These are phyloP conservation scores for Ganoderma resinaceum DNA, from an alignment of 1,284 basidiomycete genomes.

Conservation along the genomic window DNA sequence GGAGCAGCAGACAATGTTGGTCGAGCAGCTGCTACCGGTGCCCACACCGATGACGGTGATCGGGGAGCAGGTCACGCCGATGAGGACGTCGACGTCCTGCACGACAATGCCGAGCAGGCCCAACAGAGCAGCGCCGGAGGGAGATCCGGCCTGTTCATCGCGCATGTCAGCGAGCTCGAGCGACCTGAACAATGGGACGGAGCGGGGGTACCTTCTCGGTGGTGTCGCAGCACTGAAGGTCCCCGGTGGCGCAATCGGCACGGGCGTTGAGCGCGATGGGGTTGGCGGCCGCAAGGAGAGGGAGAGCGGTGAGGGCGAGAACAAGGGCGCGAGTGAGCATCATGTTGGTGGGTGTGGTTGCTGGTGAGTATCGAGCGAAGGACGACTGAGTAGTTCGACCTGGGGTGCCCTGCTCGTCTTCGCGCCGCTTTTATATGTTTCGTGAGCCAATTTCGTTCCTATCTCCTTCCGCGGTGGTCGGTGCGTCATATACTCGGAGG, in stretches of 20 bases:
- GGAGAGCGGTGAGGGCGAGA: slow-evolving; percentile 20
- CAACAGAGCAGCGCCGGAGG: slow-evolving; percentile 23
- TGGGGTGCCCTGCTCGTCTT: slow-evolving; percentile 1
- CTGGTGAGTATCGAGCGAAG: slow-evolving; percentile 3
- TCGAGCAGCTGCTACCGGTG: slow-evolving; percentile 27
- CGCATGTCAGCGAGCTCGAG: not conserved
- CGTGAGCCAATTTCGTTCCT: not conserved
- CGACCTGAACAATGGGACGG: not conserved
- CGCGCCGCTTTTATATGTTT: slow-evolving; percentile 1
- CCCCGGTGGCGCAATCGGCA: slow-evolving; percentile 33
- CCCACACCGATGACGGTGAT: slow-evolving; percentile 37
- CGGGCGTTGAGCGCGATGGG: slow-evolving; percentile 22
- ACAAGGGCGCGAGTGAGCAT: slow-evolving; percentile 24
- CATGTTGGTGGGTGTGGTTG: slow-evolving; percentile 6
- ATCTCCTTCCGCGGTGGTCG: not conserved
- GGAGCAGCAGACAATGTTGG: slow-evolving; percentile 30
- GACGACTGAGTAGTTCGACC: slow-evolving; percentile 16
- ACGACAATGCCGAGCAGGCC: slow-evolving; percentile 34
- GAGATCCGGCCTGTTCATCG: slow-evolving; percentile 19
- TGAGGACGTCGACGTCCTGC: slow-evolving; percentile 31
- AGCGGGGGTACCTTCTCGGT: slow-evolving; percentile 11
- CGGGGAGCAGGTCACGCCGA: slow-evolving; percentile 40
- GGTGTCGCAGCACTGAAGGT: slow-evolving; percentile 37
- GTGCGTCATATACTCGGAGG: not conserved
- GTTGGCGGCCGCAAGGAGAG: slow-evolving; percentile 33